phyloP scores from a whole-genome alignment of 2,329 filamentous ascomycete species.

The Epicoccum nigrum region DNA sequence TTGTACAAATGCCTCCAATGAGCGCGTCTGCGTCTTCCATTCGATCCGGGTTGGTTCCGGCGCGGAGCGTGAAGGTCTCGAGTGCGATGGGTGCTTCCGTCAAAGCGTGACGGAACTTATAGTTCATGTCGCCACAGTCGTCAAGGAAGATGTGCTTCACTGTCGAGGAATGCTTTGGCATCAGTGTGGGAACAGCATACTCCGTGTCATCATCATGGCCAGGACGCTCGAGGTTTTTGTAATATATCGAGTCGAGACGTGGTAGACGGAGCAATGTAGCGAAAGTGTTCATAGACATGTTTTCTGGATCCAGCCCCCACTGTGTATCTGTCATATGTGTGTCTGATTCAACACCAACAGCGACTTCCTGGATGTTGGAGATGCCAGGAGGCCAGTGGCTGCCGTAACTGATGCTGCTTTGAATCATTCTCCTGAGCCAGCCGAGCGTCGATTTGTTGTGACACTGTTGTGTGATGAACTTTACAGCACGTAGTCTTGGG shows the following conservation, averaged over 20 bases:
- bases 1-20: neutral
- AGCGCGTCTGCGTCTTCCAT: conserved; percentile 4
- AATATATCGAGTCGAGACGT: conserved; percentile 15
- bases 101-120: neutral
- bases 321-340: conserved; percentile 19
- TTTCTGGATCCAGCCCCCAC: neutral
- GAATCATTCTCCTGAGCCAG: conserved; percentile 14
- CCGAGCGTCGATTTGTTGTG: conserved; percentile 5
- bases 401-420: neutral
- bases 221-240: neutral
- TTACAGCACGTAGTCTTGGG: conserved; percentile 14
- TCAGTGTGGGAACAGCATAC: neutral
- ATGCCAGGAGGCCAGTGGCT: conserved; percentile 11
- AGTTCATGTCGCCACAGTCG: conserved; percentile 4
- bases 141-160: conserved; percentile 21
- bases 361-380: neutral
- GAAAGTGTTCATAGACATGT: neutral
- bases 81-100: conserved; percentile 3
- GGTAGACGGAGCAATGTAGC: conserved; percentile 13
- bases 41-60: neutral
- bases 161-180: conserved; percentile 2
- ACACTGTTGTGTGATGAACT: conserved; percentile 8
- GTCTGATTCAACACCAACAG: conserved; percentile 13
- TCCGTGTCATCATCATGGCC: neutral
- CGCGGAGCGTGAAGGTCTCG: conserved; percentile 13